Evolutionary conservation across 1,139 yeast genomes (phyloP).

Genomic region (Zygoascus hellenicus): DNA sequence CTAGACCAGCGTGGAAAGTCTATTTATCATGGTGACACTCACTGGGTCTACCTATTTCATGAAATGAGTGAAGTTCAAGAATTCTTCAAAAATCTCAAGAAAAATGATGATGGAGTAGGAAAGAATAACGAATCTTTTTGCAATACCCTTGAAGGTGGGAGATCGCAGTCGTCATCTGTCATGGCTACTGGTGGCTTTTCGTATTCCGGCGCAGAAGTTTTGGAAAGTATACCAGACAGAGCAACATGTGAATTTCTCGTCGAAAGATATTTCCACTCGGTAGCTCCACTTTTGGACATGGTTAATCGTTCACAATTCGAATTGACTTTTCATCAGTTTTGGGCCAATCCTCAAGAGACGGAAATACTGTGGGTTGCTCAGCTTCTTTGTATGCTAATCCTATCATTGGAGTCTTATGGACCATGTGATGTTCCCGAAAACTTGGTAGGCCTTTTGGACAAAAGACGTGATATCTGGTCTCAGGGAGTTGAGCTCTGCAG

Average conservation of each 20-base stretch:
- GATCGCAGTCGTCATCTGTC: not conserved
- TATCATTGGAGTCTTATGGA: constrained; percentile 28
- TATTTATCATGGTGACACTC: constrained; percentile 35
- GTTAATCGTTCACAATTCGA: constrained; percentile 31
- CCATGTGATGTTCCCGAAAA: constrained; percentile 21
- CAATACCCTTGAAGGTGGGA: constrained; percentile 8
- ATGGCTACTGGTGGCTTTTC: constrained; percentile 4
- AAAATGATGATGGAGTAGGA: constrained; percentile 10
- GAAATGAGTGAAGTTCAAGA: constrained; percentile 31
- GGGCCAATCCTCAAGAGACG: constrained; percentile 27
- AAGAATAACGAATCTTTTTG: constrained; percentile 8
- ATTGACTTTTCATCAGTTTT: constrained; percentile 27
- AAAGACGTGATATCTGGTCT: constrained; percentile 23
- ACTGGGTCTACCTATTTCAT: constrained; percentile 33
- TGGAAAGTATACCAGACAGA: constrained; percentile 26
- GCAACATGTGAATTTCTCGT: constrained; percentile 27
- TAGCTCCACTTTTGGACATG: constrained; percentile 28
- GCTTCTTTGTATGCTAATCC: constrained; percentile 28
- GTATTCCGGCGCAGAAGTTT: constrained; percentile 21
- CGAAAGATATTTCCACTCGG: constrained; percentile 27
- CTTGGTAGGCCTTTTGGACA: constrained; percentile 15
- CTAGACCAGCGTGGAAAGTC: constrained; percentile 32
- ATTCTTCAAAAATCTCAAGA: constrained; percentile 21
- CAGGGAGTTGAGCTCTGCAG: constrained; percentile 30
- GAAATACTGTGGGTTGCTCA: constrained; percentile 32